phyloP scores from a whole-genome alignment of 2,329 filamentous ascomycete genomes.

The Claviceps purpurea region DNA sequence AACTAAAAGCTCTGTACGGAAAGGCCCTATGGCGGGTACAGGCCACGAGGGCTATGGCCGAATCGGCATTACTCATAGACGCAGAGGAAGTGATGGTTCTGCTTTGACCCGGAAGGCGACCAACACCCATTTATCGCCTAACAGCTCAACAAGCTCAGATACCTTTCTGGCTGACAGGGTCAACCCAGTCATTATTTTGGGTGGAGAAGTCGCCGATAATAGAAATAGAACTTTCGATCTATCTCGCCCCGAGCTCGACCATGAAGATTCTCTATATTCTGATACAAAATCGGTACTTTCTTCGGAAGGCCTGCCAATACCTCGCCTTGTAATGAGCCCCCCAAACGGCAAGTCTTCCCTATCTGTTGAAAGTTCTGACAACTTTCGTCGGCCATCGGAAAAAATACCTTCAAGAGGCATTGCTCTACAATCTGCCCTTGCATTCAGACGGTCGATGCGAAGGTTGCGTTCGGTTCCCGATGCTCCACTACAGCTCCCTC shows the following conservation, averaged over 20 bases:
- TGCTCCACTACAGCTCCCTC: conserved; percentile 33
- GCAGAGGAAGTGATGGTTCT: conserved; percentile 45
- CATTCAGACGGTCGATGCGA: conserved; percentile 41
- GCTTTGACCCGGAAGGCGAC: conserved; percentile 31
- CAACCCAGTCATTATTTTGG: conserved; percentile 53
- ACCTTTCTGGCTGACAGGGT: conserved; percentile 48
- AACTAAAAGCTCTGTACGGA: conserved; percentile 31
- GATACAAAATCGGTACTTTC: conserved; percentile 27
- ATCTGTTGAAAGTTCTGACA: conserved; percentile 17
- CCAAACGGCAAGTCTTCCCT: conserved; percentile 42
- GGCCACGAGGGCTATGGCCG: conserved; percentile 79
- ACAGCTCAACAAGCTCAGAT: conserved; percentile 37
- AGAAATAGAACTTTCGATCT: conserved; percentile 29
- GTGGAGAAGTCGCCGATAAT: conserved; percentile 49
- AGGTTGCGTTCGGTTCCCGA: conserved; percentile 32
- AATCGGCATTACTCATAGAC: conserved; percentile 45
- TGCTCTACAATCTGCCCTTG: conserved; percentile 36
- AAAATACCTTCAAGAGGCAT: conserved; percentile 41
- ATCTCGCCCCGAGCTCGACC: conserved; percentile 29
- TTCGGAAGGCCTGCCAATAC: conserved; percentile 28
- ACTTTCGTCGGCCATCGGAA: conserved; percentile 36
- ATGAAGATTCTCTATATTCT: conserved; percentile 29
- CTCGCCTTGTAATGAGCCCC: conserved; percentile 26
- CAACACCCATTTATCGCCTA: conserved; percentile 34
- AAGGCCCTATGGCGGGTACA: conserved; percentile 81